Conservation (phyloP, 129 eudicot genomes). For the Deinandra increscens region DNA sequence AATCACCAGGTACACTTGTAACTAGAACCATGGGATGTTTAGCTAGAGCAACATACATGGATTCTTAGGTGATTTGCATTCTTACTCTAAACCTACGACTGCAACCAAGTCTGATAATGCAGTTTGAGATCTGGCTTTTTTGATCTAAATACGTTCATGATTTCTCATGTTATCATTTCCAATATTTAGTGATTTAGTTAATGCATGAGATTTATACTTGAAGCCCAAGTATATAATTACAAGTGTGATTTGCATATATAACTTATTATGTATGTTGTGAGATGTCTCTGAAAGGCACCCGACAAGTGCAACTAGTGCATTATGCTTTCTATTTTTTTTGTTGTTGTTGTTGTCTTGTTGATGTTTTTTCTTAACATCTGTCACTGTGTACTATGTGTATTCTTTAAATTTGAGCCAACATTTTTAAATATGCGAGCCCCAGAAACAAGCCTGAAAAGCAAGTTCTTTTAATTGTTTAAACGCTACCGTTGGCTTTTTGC, state of each 20-base stretch:
- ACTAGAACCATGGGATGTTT: neutral
- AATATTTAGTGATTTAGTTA: neutral
- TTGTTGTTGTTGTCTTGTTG: neutral
- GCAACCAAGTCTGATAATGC: neutral
- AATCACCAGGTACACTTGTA: neutral
- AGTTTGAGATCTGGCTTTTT: neutral
- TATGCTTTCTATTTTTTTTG: neutral
- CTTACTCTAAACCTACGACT: neutral
- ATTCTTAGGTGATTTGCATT: slow-evolving; percentile 4
- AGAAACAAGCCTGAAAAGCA: neutral
- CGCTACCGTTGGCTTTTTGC: neutral
- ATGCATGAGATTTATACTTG: neutral
- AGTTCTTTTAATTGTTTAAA: neutral
- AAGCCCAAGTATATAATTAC: neutral
- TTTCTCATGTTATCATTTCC: neutral
- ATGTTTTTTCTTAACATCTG: neutral
- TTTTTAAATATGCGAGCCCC: neutral
- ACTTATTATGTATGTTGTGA: neutral
- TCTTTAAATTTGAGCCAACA: slow-evolving; percentile 4
- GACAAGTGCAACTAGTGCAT: neutral
- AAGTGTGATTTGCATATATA: neutral
- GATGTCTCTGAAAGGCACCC: neutral
- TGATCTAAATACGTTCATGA: neutral
- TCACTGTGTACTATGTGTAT: neutral
- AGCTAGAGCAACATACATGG: slow-evolving; percentile 13